Percentiles rank a stretch among this genome's conserved stretches.
Conservation (phyloP, 2,329 filamentous ascomycete genomes). For the Fusarium sp. region DNA sequence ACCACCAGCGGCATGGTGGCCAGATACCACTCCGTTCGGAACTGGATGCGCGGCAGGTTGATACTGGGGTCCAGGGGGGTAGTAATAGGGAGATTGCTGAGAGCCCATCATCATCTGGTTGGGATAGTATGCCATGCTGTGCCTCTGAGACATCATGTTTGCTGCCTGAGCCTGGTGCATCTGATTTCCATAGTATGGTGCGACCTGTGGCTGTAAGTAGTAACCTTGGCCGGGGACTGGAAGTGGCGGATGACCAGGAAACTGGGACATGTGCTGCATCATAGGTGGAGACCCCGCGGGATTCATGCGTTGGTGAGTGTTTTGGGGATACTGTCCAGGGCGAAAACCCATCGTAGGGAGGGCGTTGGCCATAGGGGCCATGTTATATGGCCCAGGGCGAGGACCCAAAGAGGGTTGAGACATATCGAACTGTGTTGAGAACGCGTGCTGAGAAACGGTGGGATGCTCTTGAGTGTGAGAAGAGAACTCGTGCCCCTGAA, state of each 20-base stretch:
- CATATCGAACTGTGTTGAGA: conserved; percentile 56
- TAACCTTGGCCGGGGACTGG: conserved; percentile 55
- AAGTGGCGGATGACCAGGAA: conserved; percentile 51
- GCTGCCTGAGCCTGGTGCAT: conserved; percentile 51
- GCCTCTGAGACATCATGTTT: conserved; percentile 48
- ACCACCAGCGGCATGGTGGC: conserved; percentile 48
- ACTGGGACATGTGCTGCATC: conserved; percentile 55
- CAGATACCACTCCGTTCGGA: conserved; percentile 47
- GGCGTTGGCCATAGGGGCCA: conserved; percentile 56
- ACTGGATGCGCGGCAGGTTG: conserved; percentile 44
- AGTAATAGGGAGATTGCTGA: conserved; percentile 58
- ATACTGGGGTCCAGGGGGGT: conserved; percentile 52
- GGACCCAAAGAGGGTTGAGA: conserved; percentile 37
- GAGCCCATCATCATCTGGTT: conserved; percentile 55
- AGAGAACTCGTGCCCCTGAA: conserved; percentile 36
- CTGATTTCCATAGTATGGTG: conserved; percentile 57
- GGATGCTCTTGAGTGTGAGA: conserved; percentile 41
- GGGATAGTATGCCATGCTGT: conserved; percentile 56
- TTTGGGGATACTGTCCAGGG: conserved; percentile 50
- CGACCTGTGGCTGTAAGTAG: conserved; percentile 57
- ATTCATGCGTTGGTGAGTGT: conserved; percentile 48
- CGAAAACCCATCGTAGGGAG: conserved; percentile 56
- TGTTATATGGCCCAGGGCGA: conserved; percentile 55
- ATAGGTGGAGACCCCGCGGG: conserved; percentile 50
- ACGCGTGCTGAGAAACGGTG: conserved; percentile 50